Evolutionary conservation across 768 basidiomycete genomes (phyloP).

Genomic region (Termitomyces sp.): DNA sequence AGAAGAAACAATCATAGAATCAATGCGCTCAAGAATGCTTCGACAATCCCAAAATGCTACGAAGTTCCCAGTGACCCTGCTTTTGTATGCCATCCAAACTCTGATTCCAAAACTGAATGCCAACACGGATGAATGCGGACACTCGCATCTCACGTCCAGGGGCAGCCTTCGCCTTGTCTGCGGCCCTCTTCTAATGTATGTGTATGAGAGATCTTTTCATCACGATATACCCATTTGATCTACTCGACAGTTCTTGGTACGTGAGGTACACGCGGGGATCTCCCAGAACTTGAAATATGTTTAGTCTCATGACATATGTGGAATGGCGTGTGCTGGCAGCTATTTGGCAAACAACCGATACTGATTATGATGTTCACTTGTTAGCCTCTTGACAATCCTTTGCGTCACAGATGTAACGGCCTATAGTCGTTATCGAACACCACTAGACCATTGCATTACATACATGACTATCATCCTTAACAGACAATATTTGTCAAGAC

Average conservation of each 20-base stretch:
- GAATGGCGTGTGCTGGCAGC: not conserved
- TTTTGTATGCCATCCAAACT: not conserved
- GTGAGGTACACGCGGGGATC: not conserved
- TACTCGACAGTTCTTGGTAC: not conserved
- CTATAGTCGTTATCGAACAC: no score
- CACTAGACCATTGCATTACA: not conserved
- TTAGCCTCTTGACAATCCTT: not conserved
- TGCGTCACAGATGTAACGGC: not conserved
- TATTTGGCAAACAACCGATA: not conserved
- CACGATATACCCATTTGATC: not conserved
- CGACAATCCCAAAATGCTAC: not conserved
- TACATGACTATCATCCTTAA: not conserved
- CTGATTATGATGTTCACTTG: not conserved
- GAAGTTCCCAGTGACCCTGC: not conserved
- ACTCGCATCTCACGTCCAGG: not conserved
- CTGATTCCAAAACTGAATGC: not conserved
- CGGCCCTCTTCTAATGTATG: no score
- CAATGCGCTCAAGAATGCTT: not conserved
- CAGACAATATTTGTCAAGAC: not conserved
- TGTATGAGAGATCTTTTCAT: not conserved
- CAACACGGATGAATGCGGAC: not conserved
- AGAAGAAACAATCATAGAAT: not conserved
- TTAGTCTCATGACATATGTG: not conserved
- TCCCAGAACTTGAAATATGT: not conserved
- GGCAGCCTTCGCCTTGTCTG: not conserved